phyloP scores from a whole-genome alignment of 768 basidiomycete genomes.

The Harrya chromipes region DNA sequence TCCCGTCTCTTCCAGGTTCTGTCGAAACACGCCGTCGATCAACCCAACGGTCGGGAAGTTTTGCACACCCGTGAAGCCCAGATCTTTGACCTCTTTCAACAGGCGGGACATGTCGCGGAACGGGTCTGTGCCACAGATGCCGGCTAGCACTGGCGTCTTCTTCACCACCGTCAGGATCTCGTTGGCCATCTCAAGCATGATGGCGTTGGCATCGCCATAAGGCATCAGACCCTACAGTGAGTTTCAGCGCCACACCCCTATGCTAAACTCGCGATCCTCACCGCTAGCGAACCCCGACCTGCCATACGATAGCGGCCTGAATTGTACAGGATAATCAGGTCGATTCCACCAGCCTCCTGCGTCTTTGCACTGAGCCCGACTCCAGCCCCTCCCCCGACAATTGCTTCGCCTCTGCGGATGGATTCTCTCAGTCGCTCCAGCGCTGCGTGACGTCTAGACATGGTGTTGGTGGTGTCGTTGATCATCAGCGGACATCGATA shows the following conservation, averaged over 20 bases:
- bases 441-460: conserved; percentile 19
- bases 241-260: not conserved
- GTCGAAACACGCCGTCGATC: conserved; percentile 30
- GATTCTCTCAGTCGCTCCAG: conserved; percentile 12
- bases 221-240: conserved; percentile 24
- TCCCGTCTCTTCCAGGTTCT: conserved; percentile 28
- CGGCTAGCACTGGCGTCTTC: conserved; percentile 27
- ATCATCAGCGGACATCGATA: not conserved
- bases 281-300: conserved; percentile 30
- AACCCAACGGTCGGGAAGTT: conserved; percentile 29
- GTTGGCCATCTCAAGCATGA: conserved; percentile 29
- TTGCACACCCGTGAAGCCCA: conserved; percentile 28
- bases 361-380: conserved; percentile 26
- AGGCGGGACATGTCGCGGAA: conserved; percentile 27
- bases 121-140: conserved; percentile 28
- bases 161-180: conserved; percentile 28
- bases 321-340: conserved; percentile 30
- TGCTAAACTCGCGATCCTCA: conserved; percentile 7
- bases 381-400: conserved; percentile 27
- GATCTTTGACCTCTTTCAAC: conserved; percentile 22
- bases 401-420: conserved; percentile 18
- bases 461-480: not conserved
- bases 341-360: conserved; percentile 26
- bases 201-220: conserved; percentile 28
- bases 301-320: conserved; percentile 32